Base-by-base conservation (phyloP, 495 filamentous ascomycete species). In the Penicillium tannophilum region DNA sequence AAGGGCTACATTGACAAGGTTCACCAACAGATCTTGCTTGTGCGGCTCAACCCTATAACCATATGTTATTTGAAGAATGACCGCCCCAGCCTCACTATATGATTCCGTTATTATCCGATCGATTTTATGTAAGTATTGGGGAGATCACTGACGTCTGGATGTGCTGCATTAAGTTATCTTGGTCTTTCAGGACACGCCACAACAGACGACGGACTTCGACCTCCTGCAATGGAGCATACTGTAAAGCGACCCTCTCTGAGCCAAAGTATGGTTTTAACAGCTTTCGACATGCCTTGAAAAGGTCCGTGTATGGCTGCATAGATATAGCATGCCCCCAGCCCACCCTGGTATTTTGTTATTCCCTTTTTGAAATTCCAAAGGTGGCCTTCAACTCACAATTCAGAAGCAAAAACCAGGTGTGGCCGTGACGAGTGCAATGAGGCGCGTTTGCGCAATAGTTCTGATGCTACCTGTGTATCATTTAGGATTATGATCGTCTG, bases 401-500 rank as follows among this genome's bases (percentile, higher is more conserved):
- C 39, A 41, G 39, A 41, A 17, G 39, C 39, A 41, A 41, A 41
- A 5, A 17, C 39, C 43, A 46, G 26, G 8, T 20, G 10, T 5
- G 43, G 43, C 16, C 43, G 17, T 20, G 19, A 20, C 1, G 43
- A 41, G 39, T 41, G 4, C 43, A 23, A n/a, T 4, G 19, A 23
- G 17, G 43, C 23, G 17, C 43, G 43, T 11, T 46, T 79, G 78
- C 39, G 78, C 75, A 39, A 84, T 0, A 84, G 63, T 9, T 82
- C 74, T 46, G 70, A 48, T 0, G 77, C 78, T 14, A 75, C 16
- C 2, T 66, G 43, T n/a, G 61, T 57, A 54, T 82, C 76, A 57
- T 83, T 75, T 52, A 84, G 58, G 44, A 84, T 76, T 9, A 83
- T 55, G n/a, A 82, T 68, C 0, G 75, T 76, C 56, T 79, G 69